Conservation (phyloP, 148 eudicot species). For the Cornus kousa region DNA sequence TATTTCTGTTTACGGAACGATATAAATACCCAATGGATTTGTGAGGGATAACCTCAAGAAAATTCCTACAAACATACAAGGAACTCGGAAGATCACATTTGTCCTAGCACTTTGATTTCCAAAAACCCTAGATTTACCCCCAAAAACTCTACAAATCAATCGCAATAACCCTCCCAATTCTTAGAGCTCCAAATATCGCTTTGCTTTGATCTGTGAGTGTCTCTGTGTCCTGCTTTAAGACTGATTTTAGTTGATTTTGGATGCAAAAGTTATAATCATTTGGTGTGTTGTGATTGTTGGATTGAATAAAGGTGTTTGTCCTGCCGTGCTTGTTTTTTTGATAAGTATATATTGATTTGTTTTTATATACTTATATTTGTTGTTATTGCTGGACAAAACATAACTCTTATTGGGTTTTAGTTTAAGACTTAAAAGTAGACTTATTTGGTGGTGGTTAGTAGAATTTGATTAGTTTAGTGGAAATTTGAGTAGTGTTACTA, state of each 20-base stretch:
- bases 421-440: background rate
- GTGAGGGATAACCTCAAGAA: background rate
- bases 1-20: background rate
- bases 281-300: constrained; percentile 5
- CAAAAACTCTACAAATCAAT: background rate
- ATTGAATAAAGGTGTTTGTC: constrained; percentile 4
- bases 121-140: background rate
- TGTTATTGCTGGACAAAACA: background rate
- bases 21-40: background rate
- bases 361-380: background rate
- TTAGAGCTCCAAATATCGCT: background rate
- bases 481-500: background rate
- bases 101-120: background rate
- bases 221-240: background rate
- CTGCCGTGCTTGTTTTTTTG: background rate
- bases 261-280: background rate
- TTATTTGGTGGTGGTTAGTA: constrained; percentile 1
- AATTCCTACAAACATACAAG: background rate
- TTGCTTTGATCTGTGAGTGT: constrained; percentile 10
- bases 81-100: background rate
- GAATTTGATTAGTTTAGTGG: background rate
- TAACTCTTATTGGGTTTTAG: background rate
- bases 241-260: constrained; percentile 3
- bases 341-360: background rate
- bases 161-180: background rate